These are phyloP conservation scores for Hyaloperonospora arabidopsidis DNA, from an alignment of 352 stramenopile species.

Conservation along the genomic window DNA sequence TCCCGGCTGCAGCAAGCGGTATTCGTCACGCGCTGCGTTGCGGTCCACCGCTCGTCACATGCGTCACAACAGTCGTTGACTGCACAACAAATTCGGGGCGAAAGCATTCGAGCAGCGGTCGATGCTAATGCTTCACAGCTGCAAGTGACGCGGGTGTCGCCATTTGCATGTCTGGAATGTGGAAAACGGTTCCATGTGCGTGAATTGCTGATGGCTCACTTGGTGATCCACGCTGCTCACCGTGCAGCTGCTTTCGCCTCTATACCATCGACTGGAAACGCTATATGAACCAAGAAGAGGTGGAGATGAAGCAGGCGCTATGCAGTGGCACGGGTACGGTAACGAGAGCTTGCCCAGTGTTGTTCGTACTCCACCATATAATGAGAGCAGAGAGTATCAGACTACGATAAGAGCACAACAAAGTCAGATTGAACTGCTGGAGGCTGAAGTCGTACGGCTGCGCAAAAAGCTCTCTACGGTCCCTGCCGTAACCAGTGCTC, in stretches of 20 bases:
- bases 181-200: slow-evolving; percentile 27
- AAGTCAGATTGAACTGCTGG: slow-evolving; percentile 36
- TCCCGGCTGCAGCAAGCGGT: slow-evolving; percentile 49
- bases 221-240: slow-evolving; percentile 17
- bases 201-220: slow-evolving; percentile 26
- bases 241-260: slow-evolving; percentile 12
- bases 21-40: slow-evolving; percentile 54
- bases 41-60: slow-evolving; percentile 43
- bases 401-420: slow-evolving; percentile 39
- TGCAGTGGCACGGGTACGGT: not conserved
- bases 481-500: slow-evolving; percentile 4
- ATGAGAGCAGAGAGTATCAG: slow-evolving; percentile 24
- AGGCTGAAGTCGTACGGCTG: slow-evolving; percentile 32
- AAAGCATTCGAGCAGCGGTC: not conserved
- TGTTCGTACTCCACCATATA: slow-evolving; percentile 1
- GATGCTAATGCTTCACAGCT: slow-evolving; percentile 3
- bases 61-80: slow-evolving; percentile 5
- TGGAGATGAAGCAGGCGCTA: slow-evolving; percentile 1
- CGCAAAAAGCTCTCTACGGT: slow-evolving; percentile 11
- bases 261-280: slow-evolving; percentile 6
- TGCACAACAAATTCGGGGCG: slow-evolving; percentile 2
- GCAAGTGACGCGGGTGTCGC: not conserved
- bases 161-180: slow-evolving; percentile 23
- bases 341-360: not conserved
- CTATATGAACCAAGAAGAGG: slow-evolving; percentile 6